These are phyloP conservation scores for Penicillium palitans DNA, from an alignment of 2,329 filamentous ascomycete species.

Conservation along the genomic window DNA sequence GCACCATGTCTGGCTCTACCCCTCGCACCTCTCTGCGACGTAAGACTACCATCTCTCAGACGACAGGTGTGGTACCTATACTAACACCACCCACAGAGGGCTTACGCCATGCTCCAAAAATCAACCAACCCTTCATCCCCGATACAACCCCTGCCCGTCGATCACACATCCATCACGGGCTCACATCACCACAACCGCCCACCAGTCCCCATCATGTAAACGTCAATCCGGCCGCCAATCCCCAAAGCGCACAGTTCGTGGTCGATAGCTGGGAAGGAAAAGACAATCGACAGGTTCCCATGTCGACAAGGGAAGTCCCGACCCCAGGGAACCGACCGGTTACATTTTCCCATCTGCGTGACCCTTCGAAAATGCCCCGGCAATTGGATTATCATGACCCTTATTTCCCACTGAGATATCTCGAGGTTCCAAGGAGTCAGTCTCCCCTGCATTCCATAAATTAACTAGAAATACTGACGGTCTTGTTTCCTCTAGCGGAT, in stretches of 20 bases:
- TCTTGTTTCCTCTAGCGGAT: conserved; percentile 34
- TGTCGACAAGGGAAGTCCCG: conserved; percentile 43
- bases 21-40: conserved; percentile 29
- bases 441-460: neutral
- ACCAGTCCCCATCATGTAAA: conserved; percentile 24
- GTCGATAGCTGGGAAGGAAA: conserved; percentile 42
- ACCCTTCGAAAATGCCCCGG: conserved; percentile 32
- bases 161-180: conserved; percentile 30
- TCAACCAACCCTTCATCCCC: conserved; percentile 43
- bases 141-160: conserved; percentile 41
- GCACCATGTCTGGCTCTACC: conserved; percentile 26
- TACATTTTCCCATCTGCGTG: conserved; percentile 33
- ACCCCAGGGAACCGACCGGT: conserved; percentile 47
- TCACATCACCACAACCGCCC: conserved; percentile 38
- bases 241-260: conserved; percentile 31
- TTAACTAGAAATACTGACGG: conserved; percentile 2
- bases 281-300: conserved; percentile 38
- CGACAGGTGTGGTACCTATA: neutral
- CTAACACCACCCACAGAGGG: conserved; percentile 34
- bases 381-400: conserved; percentile 43
- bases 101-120: conserved; percentile 42
- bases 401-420: conserved; percentile 37
- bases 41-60: conserved; percentile 9
- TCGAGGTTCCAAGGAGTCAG: conserved; percentile 42
- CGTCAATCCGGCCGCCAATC: conserved; percentile 33